Percentiles rank a stretch among this genome's conserved stretches.
Evolutionary conservation across 1,284 basidiomycete species (phyloP).

Genomic region (Phellinidium pouzarii): DNA sequence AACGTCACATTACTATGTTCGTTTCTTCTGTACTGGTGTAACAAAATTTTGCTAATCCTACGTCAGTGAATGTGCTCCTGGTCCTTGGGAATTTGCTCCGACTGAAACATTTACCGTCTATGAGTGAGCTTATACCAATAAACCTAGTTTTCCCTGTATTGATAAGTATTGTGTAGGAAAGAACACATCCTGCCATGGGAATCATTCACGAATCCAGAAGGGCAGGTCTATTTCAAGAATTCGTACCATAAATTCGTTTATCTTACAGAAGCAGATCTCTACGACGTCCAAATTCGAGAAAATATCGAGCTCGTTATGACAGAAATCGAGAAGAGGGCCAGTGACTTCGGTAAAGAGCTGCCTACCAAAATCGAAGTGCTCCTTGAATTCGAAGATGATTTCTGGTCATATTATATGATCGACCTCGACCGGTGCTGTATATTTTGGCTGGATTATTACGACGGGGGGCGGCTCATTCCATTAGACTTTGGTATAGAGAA

Average conservation of each 20-base stretch:
- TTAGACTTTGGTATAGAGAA: not conserved
- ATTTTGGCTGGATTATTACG: conserved; percentile 13
- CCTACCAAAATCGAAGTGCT: conserved; percentile 4
- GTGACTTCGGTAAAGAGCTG: not conserved
- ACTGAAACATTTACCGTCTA: not conserved
- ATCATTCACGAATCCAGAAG: conserved; percentile 9
- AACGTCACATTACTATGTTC: conserved; percentile 6
- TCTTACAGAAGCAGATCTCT: conserved; percentile 8
- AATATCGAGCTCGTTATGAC: conserved; percentile 1
- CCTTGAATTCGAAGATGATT: not conserved
- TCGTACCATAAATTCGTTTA: not conserved
- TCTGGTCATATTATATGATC: conserved; percentile 14
- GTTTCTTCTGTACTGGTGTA: not conserved
- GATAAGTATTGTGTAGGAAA: not conserved
- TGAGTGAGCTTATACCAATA: not conserved
- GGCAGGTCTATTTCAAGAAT: conserved; percentile 1
- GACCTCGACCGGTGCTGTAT: not conserved
- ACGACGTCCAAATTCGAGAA: not conserved
- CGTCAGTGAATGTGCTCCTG: not conserved
- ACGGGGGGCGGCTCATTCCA: not conserved
- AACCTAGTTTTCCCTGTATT: not conserved
- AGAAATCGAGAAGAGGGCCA: not conserved
- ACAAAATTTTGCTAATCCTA: not conserved
- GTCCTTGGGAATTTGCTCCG: not conserved
- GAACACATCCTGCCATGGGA: not conserved